These are phyloP conservation scores for Austropuccinia psidii DNA, from an alignment of 1,284 basidiomycete genomes.

Conservation along the genomic window DNA sequence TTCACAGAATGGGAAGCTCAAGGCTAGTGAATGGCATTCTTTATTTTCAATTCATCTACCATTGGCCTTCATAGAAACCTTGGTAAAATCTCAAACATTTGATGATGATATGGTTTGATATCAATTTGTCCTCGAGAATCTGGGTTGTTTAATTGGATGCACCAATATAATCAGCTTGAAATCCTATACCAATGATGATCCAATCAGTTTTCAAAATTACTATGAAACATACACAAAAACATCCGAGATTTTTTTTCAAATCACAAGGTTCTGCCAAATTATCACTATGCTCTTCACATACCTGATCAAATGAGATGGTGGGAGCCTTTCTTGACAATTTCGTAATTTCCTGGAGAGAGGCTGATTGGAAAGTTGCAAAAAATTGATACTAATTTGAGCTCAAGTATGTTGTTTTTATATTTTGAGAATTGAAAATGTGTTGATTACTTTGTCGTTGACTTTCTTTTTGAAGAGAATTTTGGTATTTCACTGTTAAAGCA, in stretches of 20 bases:
- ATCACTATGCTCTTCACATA: conserved; percentile 4
- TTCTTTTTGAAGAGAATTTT: too few species aligned
- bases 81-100: background rate
- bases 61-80: background rate
- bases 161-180: background rate
- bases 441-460: too few species aligned
- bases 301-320: background rate
- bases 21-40: background rate
- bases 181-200: background rate
- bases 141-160: background rate
- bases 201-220: background rate
- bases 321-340: too few species aligned
- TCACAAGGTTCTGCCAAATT: background rate
- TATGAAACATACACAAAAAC: background rate
- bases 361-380: too few species aligned
- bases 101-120: background rate
- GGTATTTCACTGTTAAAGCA: too few species aligned
- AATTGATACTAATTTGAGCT: too few species aligned
- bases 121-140: background rate
- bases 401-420: too few species aligned
- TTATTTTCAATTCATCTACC: conserved; percentile 4
- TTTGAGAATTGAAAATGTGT: too few species aligned
- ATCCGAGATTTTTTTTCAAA: background rate
- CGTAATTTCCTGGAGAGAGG: too few species aligned
- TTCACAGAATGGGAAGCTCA: too few species aligned